These are phyloP conservation scores for Arabis hirsuta DNA, from an alignment of 345 rosid species.

Conservation along the genomic window DNA sequence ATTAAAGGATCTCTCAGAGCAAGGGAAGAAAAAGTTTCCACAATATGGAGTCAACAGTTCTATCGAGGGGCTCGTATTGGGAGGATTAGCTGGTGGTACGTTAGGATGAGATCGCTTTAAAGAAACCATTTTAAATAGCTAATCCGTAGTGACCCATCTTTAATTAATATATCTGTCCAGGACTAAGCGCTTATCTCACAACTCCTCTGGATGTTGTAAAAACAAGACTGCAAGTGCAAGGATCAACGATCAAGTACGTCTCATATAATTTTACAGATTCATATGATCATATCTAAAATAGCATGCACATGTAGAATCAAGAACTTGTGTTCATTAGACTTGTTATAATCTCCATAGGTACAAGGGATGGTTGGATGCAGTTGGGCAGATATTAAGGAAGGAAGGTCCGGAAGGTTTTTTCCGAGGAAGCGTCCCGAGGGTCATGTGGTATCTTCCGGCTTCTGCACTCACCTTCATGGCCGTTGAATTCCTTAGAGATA, in stretches of 20 bases:
- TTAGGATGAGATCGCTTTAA: conserved; percentile 29
- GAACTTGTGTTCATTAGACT: not conserved
- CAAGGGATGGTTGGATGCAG: conserved; percentile 81
- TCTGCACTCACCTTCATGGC: conserved; percentile 98
- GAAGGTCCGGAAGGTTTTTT: conserved; percentile 86
- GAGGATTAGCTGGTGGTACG: conserved; percentile 98
- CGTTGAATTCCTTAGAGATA: conserved; percentile 81
- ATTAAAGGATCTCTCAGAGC: conserved; percentile 63
- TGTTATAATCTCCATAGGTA: conserved; percentile 49
- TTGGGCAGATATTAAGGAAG: conserved; percentile 60
- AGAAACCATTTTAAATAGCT: conserved; percentile 14
- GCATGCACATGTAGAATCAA: not conserved
- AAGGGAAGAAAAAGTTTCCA: conserved; percentile 61
- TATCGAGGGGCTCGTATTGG: conserved; percentile 78
- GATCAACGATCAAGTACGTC: conserved; percentile 70
- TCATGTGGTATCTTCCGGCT: conserved; percentile 94
- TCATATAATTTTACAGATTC: not conserved
- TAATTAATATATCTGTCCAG: conserved; percentile 46
- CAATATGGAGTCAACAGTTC: conserved; percentile 53
- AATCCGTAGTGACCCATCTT: not conserved
- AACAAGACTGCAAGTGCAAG: conserved; percentile 96
- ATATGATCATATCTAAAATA: not conserved
- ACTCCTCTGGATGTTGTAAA: conserved; percentile 91
- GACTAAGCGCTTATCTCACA: conserved; percentile 84
- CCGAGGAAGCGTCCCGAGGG: conserved; percentile 89